Percentiles rank a stretch among this genome's conserved stretches.
Conservation (phyloP, 2,329 filamentous ascomycete genomes). For the Ascochyta clinopodiicola region DNA sequence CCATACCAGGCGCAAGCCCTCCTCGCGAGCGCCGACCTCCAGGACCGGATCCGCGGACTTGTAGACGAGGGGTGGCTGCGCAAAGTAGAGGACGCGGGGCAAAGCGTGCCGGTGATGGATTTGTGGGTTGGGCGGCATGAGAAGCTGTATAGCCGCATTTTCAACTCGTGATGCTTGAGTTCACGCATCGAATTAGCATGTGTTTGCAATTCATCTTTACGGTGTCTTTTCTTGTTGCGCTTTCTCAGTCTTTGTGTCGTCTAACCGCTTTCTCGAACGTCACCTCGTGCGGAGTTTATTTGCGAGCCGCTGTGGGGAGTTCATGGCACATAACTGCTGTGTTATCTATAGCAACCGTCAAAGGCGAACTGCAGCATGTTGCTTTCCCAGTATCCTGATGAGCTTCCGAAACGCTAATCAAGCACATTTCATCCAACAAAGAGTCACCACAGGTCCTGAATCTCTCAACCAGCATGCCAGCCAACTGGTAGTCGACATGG, state of each 20-base stretch:
- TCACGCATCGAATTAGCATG: too few relatives aligned
- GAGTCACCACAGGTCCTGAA: too few relatives aligned
- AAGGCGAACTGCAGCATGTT: neutral
- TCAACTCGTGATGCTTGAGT: constrained; percentile 69
- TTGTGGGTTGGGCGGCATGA: constrained; percentile 85
- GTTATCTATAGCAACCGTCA: neutral
- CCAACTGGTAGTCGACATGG: constrained; percentile 1
- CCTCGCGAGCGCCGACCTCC: constrained; percentile 67
- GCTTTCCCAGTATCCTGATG: too few relatives aligned
- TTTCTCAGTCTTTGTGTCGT: neutral
- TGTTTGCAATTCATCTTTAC: too few relatives aligned
- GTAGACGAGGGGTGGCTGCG: constrained; percentile 67
- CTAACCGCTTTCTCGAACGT: constrained; percentile 8
- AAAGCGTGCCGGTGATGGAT: constrained; percentile 79
- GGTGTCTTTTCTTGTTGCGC: too few relatives aligned
- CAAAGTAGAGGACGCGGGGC: constrained; percentile 70
- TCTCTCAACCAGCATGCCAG: neutral
- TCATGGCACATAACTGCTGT: constrained; percentile 20
- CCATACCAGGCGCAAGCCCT: constrained; percentile 81
- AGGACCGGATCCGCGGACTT: constrained; percentile 62
- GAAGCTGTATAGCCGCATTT: constrained; percentile 82
- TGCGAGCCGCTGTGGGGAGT: constrained; percentile 13
- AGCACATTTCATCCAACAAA: neutral
- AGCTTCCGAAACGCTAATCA: too few relatives aligned
- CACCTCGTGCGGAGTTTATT: constrained; percentile 23